A percentile compares a stretch with the other conserved stretches of the same genome.
These are phyloP conservation scores for Mucor saturninus DNA, from an alignment of 371 early-diverging fungal species.

Conservation along the genomic window DNA sequence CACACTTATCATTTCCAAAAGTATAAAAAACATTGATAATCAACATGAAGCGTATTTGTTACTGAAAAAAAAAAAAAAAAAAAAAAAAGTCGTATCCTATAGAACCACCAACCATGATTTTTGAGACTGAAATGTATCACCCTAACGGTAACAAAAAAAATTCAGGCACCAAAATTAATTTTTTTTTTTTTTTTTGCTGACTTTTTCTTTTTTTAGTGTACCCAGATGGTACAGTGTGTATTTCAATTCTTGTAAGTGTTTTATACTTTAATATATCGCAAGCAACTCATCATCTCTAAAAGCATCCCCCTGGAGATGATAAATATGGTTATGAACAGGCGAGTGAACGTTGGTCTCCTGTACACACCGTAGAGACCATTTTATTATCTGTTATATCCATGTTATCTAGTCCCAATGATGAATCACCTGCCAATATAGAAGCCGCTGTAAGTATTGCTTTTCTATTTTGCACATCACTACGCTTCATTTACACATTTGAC, in stretches of 20 bases:
- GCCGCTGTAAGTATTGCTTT: constrained; percentile 70
- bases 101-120: constrained; percentile 86
- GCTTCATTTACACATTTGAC: not conserved
- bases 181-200: not conserved
- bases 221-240: constrained; percentile 88
- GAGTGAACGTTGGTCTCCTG: constrained; percentile 92
- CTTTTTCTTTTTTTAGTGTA: constrained; percentile 56
- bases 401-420: constrained; percentile 92
- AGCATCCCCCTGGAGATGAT: constrained; percentile 85
- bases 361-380: constrained; percentile 95
- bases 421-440: constrained; percentile 92
- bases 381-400: constrained; percentile 86
- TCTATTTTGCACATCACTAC: not conserved
- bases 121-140: constrained; percentile 83
- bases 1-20: constrained; percentile 80
- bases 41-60: too few relatives aligned
- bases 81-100: constrained; percentile 68
- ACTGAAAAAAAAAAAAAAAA: not conserved
- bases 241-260: constrained; percentile 81
- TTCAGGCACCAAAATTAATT: constrained; percentile 4
- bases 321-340: constrained; percentile 92
- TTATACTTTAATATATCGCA: not conserved
- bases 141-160: constrained; percentile 66
- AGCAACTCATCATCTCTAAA: not conserved
- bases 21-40: constrained; percentile 28